Base-by-base conservation (phyloP, 768 basidiomycete species). In the Naganishia friedmannii region DNA sequence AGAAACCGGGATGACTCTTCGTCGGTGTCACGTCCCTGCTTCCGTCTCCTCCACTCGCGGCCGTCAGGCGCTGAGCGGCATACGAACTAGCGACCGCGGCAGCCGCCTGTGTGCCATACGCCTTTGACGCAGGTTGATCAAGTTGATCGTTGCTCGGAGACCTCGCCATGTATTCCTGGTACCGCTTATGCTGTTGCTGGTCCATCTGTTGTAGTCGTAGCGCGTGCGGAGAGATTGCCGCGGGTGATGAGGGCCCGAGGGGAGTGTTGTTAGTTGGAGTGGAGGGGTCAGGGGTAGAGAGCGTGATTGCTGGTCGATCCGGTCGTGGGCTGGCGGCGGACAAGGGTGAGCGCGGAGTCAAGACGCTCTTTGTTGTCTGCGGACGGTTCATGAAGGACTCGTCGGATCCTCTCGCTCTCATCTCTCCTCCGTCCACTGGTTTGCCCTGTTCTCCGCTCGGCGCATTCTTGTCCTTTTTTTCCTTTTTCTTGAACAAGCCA, bases 81-180 rank as follows among this genome's bases (percentile, higher is more conserved):
- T 78, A 81, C 37, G 81, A 81, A n/a, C 84, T 83, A 77, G 89
- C 85, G 68, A 90, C 83, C 0, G 88, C 86, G 8, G 88, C 86
- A 10, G 88, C 90, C 4, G 90, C 88, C 73, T 90, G 89, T 6
- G 89, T 79, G 13, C 90, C 92, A 76, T 90, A 90, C 23, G 87
- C 88, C 17, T 89, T 86, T 72, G 88, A 86, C 9, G 77, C 73
- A 0, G 85, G 85, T 72, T 93, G 90, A 0, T 90, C 88, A 2
- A 89, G 87, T 0, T 89, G 88, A 15, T 77, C 73, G 46, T 70
- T 68, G 0, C 90, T 86, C 0, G 91, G 90, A 0, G 93, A 93
- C 23, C 88, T 87, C 70, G 88, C 91, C 79, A 96, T 90, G 76
- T 95, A 93, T 76, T 91, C 89, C 73, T 88, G 89, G 80, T 95